Conservation (phyloP, 768 basidiomycete species). For the Holtermannia corniformis region DNA sequence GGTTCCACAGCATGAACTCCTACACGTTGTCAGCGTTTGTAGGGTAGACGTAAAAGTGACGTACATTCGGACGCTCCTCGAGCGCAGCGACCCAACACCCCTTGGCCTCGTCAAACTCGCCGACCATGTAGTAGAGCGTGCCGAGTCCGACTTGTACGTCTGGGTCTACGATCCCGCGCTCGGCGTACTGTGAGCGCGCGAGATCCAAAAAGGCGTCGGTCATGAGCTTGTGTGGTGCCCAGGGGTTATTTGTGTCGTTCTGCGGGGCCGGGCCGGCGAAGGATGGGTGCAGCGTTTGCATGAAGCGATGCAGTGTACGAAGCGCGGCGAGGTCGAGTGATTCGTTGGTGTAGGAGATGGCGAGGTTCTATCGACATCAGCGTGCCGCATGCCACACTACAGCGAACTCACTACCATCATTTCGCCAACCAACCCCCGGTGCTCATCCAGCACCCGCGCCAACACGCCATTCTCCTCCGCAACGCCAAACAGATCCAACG, state of each 20-base stretch:
- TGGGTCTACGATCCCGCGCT: constrained; percentile 60
- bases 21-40: too few species aligned
- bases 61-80: constrained; percentile 61
- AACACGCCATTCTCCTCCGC: not conserved
- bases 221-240: constrained; percentile 71
- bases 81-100: constrained; percentile 92
- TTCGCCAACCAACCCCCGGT: constrained; percentile 18
- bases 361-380: constrained; percentile 58
- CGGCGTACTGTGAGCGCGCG: constrained; percentile 69
- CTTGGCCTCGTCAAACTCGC: constrained; percentile 75
- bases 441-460: constrained; percentile 23
- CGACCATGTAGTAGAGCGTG: constrained; percentile 80
- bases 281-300: constrained; percentile 52
- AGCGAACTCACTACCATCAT: constrained; percentile 13
- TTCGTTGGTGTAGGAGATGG: constrained; percentile 95
- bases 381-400: not conserved
- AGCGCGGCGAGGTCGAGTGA: constrained; percentile 77
- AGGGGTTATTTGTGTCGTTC: constrained; percentile 42
- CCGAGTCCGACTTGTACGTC: constrained; percentile 91
- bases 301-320: constrained; percentile 75
- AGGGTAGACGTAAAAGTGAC: constrained; percentile 45
- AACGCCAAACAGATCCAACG: constrained; percentile 19
- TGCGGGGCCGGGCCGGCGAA: constrained; percentile 45
- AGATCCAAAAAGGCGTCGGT: constrained; percentile 74
- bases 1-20: constrained; percentile 95